These are phyloP conservation scores for Monosporascus sp. DNA, from an alignment of 2,329 filamentous ascomycete species.

Conservation along the genomic window DNA sequence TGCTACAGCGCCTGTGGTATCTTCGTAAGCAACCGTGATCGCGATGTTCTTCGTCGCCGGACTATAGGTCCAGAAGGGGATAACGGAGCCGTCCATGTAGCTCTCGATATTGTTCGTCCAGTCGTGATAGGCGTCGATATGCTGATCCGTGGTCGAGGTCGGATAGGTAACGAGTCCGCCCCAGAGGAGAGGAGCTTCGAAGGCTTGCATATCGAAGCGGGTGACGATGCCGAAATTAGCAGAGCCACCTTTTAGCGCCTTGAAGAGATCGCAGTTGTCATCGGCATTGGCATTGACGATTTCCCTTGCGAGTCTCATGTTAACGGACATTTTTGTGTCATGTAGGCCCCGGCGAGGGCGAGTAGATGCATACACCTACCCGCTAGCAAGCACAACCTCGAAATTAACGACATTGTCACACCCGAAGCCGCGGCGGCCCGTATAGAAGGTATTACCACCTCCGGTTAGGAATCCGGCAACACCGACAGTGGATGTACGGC, in stretches of 20 bases:
- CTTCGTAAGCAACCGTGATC: constrained; percentile 8
- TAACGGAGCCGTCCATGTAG: constrained; percentile 7
- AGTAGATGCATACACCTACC: constrained; percentile 8
- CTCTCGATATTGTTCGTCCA: constrained; percentile 8
- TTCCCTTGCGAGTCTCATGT: not conserved
- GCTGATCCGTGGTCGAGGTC: constrained; percentile 1
- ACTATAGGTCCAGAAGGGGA: constrained; percentile 12
- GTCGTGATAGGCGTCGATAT: constrained; percentile 10
- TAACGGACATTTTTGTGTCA: not conserved
- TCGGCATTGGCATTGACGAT: constrained; percentile 34
- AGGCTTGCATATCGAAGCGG: constrained; percentile 20
- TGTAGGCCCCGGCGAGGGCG: not conserved
- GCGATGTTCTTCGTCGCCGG: constrained; percentile 6
- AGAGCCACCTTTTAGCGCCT: constrained; percentile 39
- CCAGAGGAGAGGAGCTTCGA: constrained; percentile 11
- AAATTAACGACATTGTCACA: constrained; percentile 39
- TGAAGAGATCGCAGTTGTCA: constrained; percentile 35
- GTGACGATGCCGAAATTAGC: constrained; percentile 39
- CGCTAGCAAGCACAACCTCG: constrained; percentile 38
- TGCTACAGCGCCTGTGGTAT: constrained; percentile 3
- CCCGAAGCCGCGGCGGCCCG: constrained; percentile 33
- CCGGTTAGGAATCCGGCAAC: constrained; percentile 22
- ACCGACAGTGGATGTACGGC: constrained; percentile 18
- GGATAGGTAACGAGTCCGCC: constrained; percentile 9
- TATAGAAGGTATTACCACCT: constrained; percentile 19